A percentile compares a stretch with the other conserved stretches of the same genome.
These are phyloP conservation scores for Neurospora tetrasperma DNA, from an alignment of 495 filamentous ascomycete species.

Conservation along the genomic window DNA sequence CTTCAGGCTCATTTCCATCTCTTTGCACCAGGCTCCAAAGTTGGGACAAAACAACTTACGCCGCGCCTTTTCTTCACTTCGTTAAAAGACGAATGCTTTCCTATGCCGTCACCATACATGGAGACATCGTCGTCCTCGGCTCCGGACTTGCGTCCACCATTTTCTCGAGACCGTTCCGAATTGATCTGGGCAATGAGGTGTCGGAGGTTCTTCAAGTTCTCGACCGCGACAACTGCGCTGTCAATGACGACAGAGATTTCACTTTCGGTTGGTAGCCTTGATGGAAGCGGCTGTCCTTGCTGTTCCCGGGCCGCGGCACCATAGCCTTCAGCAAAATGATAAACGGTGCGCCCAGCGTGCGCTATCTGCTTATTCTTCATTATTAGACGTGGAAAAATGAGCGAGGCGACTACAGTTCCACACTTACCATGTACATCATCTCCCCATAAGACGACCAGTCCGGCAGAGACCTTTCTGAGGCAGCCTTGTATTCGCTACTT, in stretches of 20 bases:
- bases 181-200: conserved; percentile 29
- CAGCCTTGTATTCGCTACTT: conserved; percentile 27
- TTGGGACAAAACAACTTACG: conserved; percentile 25
- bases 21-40: not conserved
- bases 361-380: conserved; percentile 28
- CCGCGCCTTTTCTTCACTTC: conserved; percentile 43
- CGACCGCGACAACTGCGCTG: conserved; percentile 27
- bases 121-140: conserved; percentile 35
- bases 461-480: conserved; percentile 28
- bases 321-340: conserved; percentile 39
- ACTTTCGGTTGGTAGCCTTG: conserved; percentile 34
- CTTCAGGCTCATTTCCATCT: conserved; percentile 1
- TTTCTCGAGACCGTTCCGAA: conserved; percentile 33
- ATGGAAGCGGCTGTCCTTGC: conserved; percentile 37
- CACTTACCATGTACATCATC: conserved; percentile 30
- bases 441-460: conserved; percentile 25
- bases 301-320: conserved; percentile 38
- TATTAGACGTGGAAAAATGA: conserved; percentile 9
- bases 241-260: conserved; percentile 32
- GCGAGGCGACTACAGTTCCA: not conserved
- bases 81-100: conserved; percentile 31
- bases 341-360: conserved; percentile 32
- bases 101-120: conserved; percentile 36
- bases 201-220: conserved; percentile 36
- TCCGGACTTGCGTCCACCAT: conserved; percentile 24